Conservation (phyloP, 345 rosid species). For the Gynandropsis gynandra region DNA sequence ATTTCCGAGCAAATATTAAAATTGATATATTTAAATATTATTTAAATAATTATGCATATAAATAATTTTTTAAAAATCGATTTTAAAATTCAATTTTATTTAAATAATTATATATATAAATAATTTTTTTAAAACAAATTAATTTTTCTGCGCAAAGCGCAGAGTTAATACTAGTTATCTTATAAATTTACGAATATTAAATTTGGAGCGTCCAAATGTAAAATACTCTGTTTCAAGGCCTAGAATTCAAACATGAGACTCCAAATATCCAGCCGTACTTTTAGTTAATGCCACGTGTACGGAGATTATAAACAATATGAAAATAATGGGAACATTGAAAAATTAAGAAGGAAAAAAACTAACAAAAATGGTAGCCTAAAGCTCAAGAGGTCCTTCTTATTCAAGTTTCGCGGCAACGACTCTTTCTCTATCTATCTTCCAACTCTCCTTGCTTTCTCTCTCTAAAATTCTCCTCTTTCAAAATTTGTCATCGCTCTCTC, state of each 20-base stretch:
- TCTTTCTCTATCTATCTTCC: conserved; percentile 19
- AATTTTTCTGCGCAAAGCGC: too few relatives aligned
- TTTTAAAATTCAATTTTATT: too few relatives aligned
- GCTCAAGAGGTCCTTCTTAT: conserved; percentile 34
- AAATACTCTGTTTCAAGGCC: conserved; percentile 26
- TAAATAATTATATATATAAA: too few relatives aligned
- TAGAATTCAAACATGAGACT: conserved; percentile 15
- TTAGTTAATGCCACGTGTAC: neutral
- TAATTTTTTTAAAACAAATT: too few relatives aligned
- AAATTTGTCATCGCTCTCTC: conserved; percentile 19
- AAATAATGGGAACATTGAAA: neutral
- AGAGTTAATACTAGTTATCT: too few relatives aligned
- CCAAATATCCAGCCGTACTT: conserved; percentile 14
- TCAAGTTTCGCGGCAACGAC: conserved; percentile 93
- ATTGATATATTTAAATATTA: too few relatives aligned
- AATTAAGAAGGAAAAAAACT: neutral
- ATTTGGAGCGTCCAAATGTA: too few relatives aligned
- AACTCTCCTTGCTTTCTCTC: conserved; percentile 17
- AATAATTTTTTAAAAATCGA: too few relatives aligned
- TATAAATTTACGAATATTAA: too few relatives aligned
- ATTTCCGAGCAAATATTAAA: too few relatives aligned
- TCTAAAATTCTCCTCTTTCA: conserved; percentile 20
- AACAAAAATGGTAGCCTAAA: conserved; percentile 16
- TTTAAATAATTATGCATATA: too few relatives aligned
- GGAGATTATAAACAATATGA: neutral